Conservation (phyloP, 169 alveolate species). For the Cryptosporidium ubiquitum region DNA sequence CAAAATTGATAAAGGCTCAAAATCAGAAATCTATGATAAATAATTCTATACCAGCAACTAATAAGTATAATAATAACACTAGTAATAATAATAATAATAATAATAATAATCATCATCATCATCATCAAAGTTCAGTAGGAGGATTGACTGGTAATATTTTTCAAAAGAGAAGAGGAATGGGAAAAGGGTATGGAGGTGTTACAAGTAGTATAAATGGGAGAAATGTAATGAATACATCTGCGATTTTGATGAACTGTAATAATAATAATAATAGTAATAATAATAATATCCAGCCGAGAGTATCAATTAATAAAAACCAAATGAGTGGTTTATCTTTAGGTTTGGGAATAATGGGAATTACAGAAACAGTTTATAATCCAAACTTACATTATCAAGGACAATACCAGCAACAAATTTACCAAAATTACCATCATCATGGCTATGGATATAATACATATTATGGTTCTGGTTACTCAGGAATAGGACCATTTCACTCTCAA, state of each 20-base stretch:
- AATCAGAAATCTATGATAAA: not conserved
- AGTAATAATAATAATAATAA: too few relatives aligned
- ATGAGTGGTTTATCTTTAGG: not conserved
- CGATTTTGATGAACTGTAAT: not conserved
- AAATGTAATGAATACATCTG: not conserved
- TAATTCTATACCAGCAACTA: not conserved
- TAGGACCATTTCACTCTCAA: not conserved
- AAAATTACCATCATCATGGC: slow-evolving; percentile 5
- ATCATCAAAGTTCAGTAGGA: not conserved
- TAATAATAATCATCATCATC: not conserved
- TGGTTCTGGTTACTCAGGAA: not conserved
- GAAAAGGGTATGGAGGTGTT: not conserved
- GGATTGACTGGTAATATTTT: not conserved
- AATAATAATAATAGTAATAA: not conserved
- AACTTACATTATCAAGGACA: not conserved
- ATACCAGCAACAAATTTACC: not conserved
- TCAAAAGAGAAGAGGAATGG: not conserved
- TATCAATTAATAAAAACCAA: not conserved
- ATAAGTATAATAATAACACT: not conserved
- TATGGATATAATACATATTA: not conserved
- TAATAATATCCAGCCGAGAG: not conserved
- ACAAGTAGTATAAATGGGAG: not conserved
- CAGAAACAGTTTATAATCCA: not conserved
- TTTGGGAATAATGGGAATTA: not conserved
- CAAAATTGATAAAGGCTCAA: not conserved